Conservation (phyloP, 1,284 basidiomycete species). For the Naganishia albida region DNA sequence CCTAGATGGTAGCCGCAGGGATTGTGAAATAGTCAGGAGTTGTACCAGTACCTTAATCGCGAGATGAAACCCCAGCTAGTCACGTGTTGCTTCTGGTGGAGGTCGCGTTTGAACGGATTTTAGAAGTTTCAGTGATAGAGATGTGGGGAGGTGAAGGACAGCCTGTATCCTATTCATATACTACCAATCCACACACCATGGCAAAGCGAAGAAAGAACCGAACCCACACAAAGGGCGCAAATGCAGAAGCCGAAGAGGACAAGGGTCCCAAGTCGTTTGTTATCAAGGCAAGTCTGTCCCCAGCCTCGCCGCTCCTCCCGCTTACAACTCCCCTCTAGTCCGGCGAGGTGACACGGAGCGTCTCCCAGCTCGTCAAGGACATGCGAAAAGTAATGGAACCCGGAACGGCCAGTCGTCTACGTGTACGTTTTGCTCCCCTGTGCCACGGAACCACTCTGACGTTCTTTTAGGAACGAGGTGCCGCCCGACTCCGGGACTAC, state of each 20-base stretch:
- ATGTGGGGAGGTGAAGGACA: background rate
- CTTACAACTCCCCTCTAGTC: constrained; percentile 54
- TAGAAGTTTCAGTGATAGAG: constrained; percentile 1
- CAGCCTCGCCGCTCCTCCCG: constrained; percentile 21
- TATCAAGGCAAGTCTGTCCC: constrained; percentile 63
- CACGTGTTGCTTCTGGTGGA: background rate
- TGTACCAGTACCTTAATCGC: background rate
- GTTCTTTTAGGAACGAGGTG: constrained; percentile 74
- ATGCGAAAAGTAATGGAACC: constrained; percentile 96
- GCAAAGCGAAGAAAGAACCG: constrained; percentile 76
- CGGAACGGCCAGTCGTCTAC: constrained; percentile 88
- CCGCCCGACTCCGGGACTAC: constrained; percentile 94
- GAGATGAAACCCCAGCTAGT: background rate
- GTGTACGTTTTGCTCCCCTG: constrained; percentile 59
- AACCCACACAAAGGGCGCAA: constrained; percentile 73
- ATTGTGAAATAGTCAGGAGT: background rate
- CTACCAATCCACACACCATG: constrained; percentile 56
- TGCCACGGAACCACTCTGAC: background rate
- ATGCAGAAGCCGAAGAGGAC: constrained; percentile 48
- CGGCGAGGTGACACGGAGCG: constrained; percentile 84
- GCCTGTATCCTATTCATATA: background rate
- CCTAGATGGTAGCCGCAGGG: too few relatives aligned
- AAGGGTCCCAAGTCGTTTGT: constrained; percentile 66
- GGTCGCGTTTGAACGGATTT: constrained; percentile 2
- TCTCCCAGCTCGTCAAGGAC: constrained; percentile 85